Evolutionary conservation across 129 eudicot species (phyloP), one percentile per base, ranked within the genome.

Genomic region (Smallanthus sonchifolius): DNA sequence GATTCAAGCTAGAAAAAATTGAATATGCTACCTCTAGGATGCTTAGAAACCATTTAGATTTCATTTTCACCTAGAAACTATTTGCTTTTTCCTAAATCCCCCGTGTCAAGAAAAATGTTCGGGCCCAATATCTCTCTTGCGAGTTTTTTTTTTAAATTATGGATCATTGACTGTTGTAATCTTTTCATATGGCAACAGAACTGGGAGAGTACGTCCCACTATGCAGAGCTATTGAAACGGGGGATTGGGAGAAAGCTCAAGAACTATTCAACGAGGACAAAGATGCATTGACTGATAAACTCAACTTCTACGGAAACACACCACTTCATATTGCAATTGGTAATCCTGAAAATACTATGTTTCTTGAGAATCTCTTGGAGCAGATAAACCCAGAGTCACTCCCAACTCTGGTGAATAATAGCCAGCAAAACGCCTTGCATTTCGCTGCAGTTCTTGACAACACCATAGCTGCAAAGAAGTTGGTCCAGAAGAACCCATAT

Each of bases 401-500:
- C 30, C 30, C 30, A 24, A 24, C 30, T 24, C 30, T 24, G 30
- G 30, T 24, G 6, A 45, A 16, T 19, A 15, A 35, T 11, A 1
- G 4, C 2, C 16, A 56, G 7, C 1, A n/a, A 10, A 81, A 76
- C 0, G 55, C 82, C 8, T 69, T 77, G 24, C 72, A 43, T 48
- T 1, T 2, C 15, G 81, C 79, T 14, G 85, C 85, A 7, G 37
- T 10, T 17, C 59, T 42, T 43, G 85, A 70, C 19, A 63, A 81
- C 39, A 42, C 42, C 8, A 7, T 43, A 30, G 85, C 85, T n/a
- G 85, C 81, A 7, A 65, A 40, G 8, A 28, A 73, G 65, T 60
- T 82, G 70, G 82, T 77, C 15, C 30, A 57, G 7, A 67, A 35
- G 45, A 72, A 77, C 70, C 72, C 86, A 6, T n/a, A 55, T 57